Evolutionary conservation across 2,329 filamentous ascomycete species (phyloP), one percentile per base, ranked within the genome.

Genomic region (Balansia obtecta): DNA sequence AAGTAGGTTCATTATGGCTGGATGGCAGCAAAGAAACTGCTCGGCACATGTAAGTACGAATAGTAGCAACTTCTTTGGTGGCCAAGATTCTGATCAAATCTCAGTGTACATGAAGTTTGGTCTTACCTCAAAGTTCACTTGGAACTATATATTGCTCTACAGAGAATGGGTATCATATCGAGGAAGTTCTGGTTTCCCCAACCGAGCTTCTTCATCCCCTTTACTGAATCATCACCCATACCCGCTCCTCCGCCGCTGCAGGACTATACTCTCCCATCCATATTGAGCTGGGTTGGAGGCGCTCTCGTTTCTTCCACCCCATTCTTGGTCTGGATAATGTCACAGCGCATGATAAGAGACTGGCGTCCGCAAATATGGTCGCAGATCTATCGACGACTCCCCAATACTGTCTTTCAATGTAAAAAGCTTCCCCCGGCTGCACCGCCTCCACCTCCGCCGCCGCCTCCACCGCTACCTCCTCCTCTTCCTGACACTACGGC

Each of bases 121-220:
- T 60, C 58, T 2, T 75, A 77, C 53, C 43, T 76, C 4, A 66
- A 68, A 38, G 65, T 73, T 9, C 76, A 80, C 54, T 57, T 80
- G 1, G 72, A 77, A 48, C 59, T 78, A 4, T 78, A 71, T 54
- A 64, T 71, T n/a, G 71, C 72, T 20, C 62, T 80, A 43, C 77
- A 80, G 54, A 68, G 74, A 45, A 62, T 76, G 8, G 72, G 72
- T 7, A 61, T 81, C 13, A 63, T 74, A 42, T 63, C 74, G 0
- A 60, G 64, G 12, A 65, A 56, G 12, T 63, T 63, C 8, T 61
- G 61, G 61, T 61, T 80, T 2, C 77, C 78, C 0, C 61, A 58
- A 8, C 64, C 65, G 38, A 65, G 61, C 5, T 82, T 73, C 59
- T 80, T 80, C 55, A 58, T 81, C 16, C 77, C 78, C 0, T 80